phyloP scores from a whole-genome alignment of 148 eudicot species.

The Linanthus parryae region DNA sequence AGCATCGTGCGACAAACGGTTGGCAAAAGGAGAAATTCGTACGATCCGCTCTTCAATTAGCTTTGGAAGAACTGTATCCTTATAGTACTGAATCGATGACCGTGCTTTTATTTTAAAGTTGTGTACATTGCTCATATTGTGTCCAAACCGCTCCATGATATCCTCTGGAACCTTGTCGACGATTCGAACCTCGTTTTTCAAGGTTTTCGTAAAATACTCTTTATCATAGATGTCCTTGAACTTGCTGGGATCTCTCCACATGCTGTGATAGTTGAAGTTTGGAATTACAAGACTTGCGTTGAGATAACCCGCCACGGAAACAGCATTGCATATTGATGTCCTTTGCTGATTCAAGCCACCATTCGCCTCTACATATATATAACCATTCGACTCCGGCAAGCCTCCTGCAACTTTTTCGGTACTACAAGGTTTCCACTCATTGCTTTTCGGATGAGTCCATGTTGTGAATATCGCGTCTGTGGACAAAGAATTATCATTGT shows the following conservation, averaged over 20 bases:
- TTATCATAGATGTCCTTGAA: conserved; percentile 80
- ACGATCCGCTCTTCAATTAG: conserved; percentile 91
- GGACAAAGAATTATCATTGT: too few species aligned
- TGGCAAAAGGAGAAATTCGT: conserved; percentile 94
- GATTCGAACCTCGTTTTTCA: conserved; percentile 74
- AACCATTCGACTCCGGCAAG: conserved; percentile 72
- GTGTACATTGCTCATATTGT: conserved; percentile 75
- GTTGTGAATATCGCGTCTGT: too few species aligned
- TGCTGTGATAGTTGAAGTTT: conserved; percentile 79
- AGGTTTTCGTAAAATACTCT: conserved; percentile 49
- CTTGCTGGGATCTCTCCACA: conserved; percentile 97
- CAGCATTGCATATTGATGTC: conserved; percentile 85
- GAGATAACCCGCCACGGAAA: conserved; percentile 89
- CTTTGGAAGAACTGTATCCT: conserved; percentile 75
- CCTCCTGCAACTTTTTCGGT: too few species aligned
- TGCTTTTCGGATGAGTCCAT: too few species aligned
- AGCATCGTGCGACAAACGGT: conserved; percentile 83
- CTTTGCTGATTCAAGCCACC: conserved; percentile 94
- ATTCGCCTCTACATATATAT: conserved; percentile 76
- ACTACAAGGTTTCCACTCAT: too few species aligned
- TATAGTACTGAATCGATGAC: conserved; percentile 66
- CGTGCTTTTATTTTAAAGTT: conserved; percentile 92
- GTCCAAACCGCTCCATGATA: conserved; percentile 83
- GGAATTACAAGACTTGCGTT: conserved; percentile 85
- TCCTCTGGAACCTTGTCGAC: conserved; percentile 61